Evolutionary conservation across 805 yeast species (phyloP).

Genomic region (Metschnikowia lochheadii): DNA sequence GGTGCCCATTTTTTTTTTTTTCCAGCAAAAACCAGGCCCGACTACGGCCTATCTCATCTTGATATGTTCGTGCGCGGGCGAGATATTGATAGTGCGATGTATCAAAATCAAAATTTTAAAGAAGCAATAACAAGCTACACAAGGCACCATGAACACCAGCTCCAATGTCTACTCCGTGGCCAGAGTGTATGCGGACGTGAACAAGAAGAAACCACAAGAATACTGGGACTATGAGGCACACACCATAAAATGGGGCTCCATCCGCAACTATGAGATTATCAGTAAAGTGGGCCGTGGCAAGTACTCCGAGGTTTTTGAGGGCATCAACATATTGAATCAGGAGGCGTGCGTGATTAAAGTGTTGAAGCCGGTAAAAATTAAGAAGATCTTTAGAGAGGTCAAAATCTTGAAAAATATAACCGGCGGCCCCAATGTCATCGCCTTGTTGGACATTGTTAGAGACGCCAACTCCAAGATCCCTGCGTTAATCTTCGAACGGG

Average conservation of each 20-base stretch:
- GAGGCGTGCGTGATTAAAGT: constrained; percentile 77
- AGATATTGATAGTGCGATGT: constrained; percentile 11
- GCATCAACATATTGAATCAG: constrained; percentile 62
- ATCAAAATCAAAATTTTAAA: constrained; percentile 8
- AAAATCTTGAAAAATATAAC: constrained; percentile 80
- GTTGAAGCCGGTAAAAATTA: constrained; percentile 86
- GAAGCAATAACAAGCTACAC: constrained; percentile 3
- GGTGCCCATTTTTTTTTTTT: background rate
- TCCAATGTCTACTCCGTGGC: constrained; percentile 26
- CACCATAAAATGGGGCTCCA: constrained; percentile 40
- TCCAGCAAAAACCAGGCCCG: background rate
- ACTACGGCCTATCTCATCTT: background rate
- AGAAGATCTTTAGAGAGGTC: constrained; percentile 87
- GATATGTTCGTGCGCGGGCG: constrained; percentile 8
- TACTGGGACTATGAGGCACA: constrained; percentile 85
- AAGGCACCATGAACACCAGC: constrained; percentile 9
- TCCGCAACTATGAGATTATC: constrained; percentile 65
- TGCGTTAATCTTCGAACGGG: constrained; percentile 80
- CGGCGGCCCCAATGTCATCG: constrained; percentile 79
- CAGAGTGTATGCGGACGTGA: constrained; percentile 72
- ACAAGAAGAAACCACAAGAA: constrained; percentile 58
- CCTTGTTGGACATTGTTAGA: constrained; percentile 72
- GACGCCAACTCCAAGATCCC: constrained; percentile 81
- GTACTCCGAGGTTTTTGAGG: constrained; percentile 92
- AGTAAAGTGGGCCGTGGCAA: constrained; percentile 88